phyloP scores from a whole-genome alignment of 345 rosid genomes.

The Bretschneidera sinensis region DNA sequence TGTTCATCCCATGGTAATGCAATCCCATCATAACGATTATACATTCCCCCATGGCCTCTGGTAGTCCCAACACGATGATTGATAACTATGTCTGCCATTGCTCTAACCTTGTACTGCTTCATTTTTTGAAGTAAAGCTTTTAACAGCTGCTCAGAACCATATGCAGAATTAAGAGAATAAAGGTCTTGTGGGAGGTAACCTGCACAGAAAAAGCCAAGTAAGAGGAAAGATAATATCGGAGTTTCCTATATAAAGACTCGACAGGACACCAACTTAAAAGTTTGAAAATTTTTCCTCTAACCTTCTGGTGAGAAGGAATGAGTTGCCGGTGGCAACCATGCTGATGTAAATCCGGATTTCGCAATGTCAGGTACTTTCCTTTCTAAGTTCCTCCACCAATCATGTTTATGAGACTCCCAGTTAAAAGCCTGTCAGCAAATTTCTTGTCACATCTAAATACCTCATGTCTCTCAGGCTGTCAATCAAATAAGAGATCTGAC shows the following conservation, averaged over 20 bases:
- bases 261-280: slow-evolving; percentile 9
- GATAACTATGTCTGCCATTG: slow-evolving; percentile 94
- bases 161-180: slow-evolving; percentile 69
- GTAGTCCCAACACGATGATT: slow-evolving; percentile 91
- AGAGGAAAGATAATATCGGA: background rate
- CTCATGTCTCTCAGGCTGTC: slow-evolving; percentile 1
- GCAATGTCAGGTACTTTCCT: slow-evolving; percentile 63
- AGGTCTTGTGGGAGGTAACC: slow-evolving; percentile 94
- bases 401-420: slow-evolving; percentile 89
- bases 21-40: slow-evolving; percentile 86
- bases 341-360: slow-evolving; percentile 81
- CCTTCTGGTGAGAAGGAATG: slow-evolving; percentile 85
- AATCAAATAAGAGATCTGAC: slow-evolving; percentile 9
- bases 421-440: slow-evolving; percentile 60
- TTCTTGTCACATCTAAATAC: slow-evolving; percentile 12
- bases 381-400: slow-evolving; percentile 89
- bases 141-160: slow-evolving; percentile 70
- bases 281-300: slow-evolving; percentile 17
- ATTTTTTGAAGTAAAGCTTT: slow-evolving; percentile 65
- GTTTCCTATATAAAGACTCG: background rate
- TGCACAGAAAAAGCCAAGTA: slow-evolving; percentile 15
- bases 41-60: slow-evolving; percentile 75
- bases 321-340: slow-evolving; percentile 84
- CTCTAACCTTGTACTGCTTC: slow-evolving; percentile 72
- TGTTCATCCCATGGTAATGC: slow-evolving; percentile 78